phyloP scores from a whole-genome alignment of 352 stramenopile species.

The Globisporangium irregulare region DNA sequence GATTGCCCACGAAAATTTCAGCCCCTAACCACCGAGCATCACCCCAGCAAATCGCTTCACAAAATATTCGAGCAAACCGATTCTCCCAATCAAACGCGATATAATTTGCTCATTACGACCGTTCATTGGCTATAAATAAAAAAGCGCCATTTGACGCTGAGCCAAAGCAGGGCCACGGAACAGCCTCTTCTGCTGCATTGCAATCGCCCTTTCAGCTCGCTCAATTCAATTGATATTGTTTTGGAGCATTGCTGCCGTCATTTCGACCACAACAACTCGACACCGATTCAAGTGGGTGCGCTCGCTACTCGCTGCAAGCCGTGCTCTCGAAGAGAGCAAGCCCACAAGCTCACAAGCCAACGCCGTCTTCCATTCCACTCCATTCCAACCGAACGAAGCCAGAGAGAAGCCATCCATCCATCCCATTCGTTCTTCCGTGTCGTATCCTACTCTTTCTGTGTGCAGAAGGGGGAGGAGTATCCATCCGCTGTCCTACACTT shows the following conservation, averaged over 20 bases:
- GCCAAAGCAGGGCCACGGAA: too few relatives aligned
- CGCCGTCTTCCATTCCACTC: not conserved
- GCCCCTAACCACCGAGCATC: not conserved
- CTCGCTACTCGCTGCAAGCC: not conserved
- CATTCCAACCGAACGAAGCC: not conserved
- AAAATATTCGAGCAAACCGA: not conserved
- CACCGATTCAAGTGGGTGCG: not conserved
- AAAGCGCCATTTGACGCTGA: too few relatives aligned
- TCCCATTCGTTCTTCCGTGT: not conserved
- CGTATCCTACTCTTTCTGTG: not conserved
- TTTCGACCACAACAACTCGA: not conserved
- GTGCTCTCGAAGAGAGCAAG: too few relatives aligned
- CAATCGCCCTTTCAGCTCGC: not conserved
- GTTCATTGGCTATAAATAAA: not conserved
- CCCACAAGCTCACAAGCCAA: not conserved
- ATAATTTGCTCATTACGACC: not conserved
- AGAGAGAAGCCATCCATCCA: not conserved
- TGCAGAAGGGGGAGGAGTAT: not conserved
- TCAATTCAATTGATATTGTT: too few relatives aligned
- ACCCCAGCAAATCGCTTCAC: too few relatives aligned
- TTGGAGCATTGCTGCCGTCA: not conserved
- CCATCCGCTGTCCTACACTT: not conserved
- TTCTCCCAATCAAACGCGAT: not conserved
- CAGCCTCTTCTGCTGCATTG: not conserved
- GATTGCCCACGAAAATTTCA: constrained; percentile 10